A percentile compares a stretch with the other conserved stretches of the same genome.
Conservation (phyloP, 2,329 filamentous ascomycete species). For the Nemania serpens region DNA sequence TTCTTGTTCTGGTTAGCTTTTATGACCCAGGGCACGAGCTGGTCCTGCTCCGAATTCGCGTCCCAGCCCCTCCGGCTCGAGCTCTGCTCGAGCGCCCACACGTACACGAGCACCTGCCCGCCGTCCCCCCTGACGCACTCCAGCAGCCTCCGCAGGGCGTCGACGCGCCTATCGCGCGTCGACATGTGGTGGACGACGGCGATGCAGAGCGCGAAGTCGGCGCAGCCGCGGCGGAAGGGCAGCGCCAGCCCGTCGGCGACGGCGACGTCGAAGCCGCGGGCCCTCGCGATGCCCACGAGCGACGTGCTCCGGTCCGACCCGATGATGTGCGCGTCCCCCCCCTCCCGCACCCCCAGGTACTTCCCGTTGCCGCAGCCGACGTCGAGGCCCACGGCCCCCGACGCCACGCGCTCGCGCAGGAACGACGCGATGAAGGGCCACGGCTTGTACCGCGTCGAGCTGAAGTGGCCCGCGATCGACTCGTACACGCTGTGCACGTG, state of each 20-base stretch:
- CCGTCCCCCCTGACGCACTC: conserved; percentile 58
- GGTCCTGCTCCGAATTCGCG: conserved; percentile 80
- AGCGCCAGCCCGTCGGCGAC: conserved; percentile 84
- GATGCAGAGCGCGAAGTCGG: conserved; percentile 90
- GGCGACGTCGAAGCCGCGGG: conserved; percentile 55
- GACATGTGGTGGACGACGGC: conserved; percentile 94
- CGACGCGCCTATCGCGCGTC: conserved; percentile 71
- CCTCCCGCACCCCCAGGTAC: conserved; percentile 76
- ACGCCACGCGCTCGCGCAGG: conserved; percentile 60
- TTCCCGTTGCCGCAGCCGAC: conserved; percentile 97
- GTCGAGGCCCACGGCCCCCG: conserved; percentile 83
- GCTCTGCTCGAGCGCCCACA: conserved; percentile 95
- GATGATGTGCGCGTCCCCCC: conserved; percentile 70
- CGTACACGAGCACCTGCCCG: conserved; percentile 80
- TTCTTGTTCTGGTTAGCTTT: conserved; percentile 40
- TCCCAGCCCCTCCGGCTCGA: conserved; percentile 87
- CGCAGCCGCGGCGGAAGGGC: conserved; percentile 66
- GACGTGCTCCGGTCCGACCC: conserved; percentile 79
- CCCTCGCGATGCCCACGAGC: conserved; percentile 56
- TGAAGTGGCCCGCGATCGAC: conserved; percentile 83
- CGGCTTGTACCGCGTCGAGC: conserved; percentile 77
- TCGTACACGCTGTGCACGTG: conserved; percentile 95
- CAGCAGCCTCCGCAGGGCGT: conserved; percentile 74
- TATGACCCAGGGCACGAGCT: conserved; percentile 95
- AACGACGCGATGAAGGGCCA: conserved; percentile 92